Evolutionary conservation across 2,329 filamentous ascomycete species (phyloP), one percentile per base, ranked within the genome.

Genomic region (Colletotrichum spaethianum): DNA sequence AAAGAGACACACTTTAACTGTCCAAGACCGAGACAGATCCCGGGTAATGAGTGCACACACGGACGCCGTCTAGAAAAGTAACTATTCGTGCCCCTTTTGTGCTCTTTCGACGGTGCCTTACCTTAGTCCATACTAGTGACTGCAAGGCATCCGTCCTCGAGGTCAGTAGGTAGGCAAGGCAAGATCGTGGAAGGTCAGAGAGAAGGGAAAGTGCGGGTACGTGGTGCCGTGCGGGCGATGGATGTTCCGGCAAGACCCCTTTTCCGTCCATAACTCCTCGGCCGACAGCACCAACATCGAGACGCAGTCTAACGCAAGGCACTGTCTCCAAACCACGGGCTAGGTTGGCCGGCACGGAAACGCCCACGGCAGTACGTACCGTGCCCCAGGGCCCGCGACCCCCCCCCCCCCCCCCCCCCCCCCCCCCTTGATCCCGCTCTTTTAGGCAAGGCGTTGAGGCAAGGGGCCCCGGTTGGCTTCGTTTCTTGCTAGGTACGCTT

Each of bases 221-320:
- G n/a, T n/a, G 38, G 26, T 40, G 31, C 56, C 4, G 55, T 48
- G 18, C 63, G 46, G 69, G 42, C 57, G 59, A 69, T 63, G 59
- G 50, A 72, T 72, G 16, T 72, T 68, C 69, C 52, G 64, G 53
- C 18, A 52, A 48, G 57, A 67, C 42, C 62, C 61, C 62, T 46
- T 53, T n/a, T 40, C 23, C 14, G 26, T 48, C 23, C 20, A 11
- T 18, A 26, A n/a, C n/a, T 48, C 16, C 12, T 48, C 23, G 23
- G 23, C 8, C 23, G 23, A 3, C 14, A 26, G 26, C 14, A 28
- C 48, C 23, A 23, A 42, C 23, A 1, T 16, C 14, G 31, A 50
- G 23, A 28, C 16, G 28, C 23, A 18, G 48, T 26, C 48, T 18
- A 50, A 50, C 23, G 23, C 23, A 50, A 50, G 5, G n/a, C 46